Percentiles rank a stretch among this genome's conserved stretches.
These are phyloP conservation scores for Aspergillus uvarum DNA, from an alignment of 2,329 filamentous ascomycete genomes.

Conservation along the genomic window DNA sequence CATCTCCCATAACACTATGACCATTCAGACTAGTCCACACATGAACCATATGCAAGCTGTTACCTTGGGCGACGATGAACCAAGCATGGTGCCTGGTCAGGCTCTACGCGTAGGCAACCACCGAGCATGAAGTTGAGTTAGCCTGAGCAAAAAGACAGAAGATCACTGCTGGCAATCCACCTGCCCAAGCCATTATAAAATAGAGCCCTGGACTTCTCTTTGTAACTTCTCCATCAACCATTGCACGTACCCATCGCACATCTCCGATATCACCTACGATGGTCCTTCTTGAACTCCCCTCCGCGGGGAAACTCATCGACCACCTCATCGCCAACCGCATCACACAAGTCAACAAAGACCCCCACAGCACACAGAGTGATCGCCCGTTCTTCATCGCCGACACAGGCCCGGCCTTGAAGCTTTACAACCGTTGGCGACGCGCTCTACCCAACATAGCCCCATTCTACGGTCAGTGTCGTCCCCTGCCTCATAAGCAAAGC, in stretches of 20 bases:
- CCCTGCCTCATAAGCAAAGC: background rate
- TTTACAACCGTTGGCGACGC: background rate
- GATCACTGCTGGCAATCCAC: background rate
- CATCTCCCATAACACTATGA: background rate
- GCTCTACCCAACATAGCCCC: background rate
- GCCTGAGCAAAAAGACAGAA: background rate
- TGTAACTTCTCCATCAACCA: background rate
- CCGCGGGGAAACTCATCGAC: background rate
- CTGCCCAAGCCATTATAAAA: background rate
- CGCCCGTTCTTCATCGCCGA: background rate
- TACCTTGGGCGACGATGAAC: background rate
- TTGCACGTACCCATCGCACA: background rate
- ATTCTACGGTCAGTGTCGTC: conserved; percentile 1
- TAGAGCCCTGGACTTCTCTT: background rate
- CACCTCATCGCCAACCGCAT: background rate
- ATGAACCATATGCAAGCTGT: background rate
- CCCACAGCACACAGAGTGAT: background rate
- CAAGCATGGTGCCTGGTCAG: background rate
- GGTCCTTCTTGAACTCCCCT: background rate
- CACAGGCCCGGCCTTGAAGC: background rate
- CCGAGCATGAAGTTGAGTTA: background rate
- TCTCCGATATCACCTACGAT: background rate
- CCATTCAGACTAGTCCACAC: background rate
- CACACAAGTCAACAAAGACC: background rate
- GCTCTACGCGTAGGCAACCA: background rate